These are phyloP conservation scores for Volvariella volvacea DNA, from an alignment of 1,284 basidiomycete genomes.

Conservation along the genomic window DNA sequence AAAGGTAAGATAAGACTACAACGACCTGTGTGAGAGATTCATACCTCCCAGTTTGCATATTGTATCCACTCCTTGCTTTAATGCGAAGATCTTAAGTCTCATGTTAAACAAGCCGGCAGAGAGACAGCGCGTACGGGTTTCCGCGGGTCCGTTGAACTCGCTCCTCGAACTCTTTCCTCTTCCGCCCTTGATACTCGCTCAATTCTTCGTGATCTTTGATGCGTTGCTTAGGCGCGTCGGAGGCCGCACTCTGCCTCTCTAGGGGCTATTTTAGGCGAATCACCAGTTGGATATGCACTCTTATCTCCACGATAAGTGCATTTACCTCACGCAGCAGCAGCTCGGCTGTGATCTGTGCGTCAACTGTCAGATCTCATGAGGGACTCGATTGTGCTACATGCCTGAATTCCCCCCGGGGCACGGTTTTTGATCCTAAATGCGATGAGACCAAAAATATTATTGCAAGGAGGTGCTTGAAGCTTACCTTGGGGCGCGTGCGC, in stretches of 20 bases:
- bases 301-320: too few species aligned
- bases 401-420: too few species aligned
- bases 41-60: slow-evolving; percentile 76
- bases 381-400: too few species aligned
- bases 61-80: slow-evolving; percentile 74
- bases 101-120: slow-evolving; percentile 3
- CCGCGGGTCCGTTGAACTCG: slow-evolving; percentile 85
- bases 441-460: too few species aligned
- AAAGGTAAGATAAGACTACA: slow-evolving; percentile 2
- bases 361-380: too few species aligned
- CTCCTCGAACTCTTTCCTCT: slow-evolving; percentile 96
- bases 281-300: too few species aligned
- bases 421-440: too few species aligned
- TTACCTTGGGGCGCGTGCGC: too few species aligned
- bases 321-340: too few species aligned
- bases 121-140: slow-evolving; percentile 57
- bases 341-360: too few species aligned
- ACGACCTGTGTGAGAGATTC: slow-evolving; percentile 9
- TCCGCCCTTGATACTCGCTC: slow-evolving; percentile 90
- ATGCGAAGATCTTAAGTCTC: slow-evolving; percentile 8
- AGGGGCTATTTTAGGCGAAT: slow-evolving; percentile 55
- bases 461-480: too few species aligned
- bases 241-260: slow-evolving; percentile 91
- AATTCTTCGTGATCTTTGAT: slow-evolving; percentile 98
- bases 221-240: slow-evolving; percentile 88